These are phyloP conservation scores for Tripterygium wilfordii DNA, from an alignment of 177 flowering plant species.

Conservation along the genomic window DNA sequence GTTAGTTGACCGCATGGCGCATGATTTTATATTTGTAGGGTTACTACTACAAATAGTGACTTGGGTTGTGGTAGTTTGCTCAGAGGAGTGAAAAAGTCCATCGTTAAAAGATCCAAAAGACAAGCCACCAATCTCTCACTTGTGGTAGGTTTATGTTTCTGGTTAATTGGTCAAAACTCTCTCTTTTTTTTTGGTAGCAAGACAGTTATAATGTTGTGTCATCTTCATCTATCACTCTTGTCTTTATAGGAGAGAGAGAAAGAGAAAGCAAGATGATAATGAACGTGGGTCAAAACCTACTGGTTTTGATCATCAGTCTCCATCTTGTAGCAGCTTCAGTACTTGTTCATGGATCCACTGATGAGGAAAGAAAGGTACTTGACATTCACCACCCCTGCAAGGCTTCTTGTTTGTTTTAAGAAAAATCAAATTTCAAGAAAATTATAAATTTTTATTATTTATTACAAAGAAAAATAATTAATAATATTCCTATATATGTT, in stretches of 20 bases:
- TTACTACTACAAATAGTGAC: no score
- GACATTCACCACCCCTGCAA: background rate
- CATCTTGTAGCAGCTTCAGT: constrained; percentile 1
- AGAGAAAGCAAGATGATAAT: background rate
- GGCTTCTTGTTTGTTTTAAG: background rate
- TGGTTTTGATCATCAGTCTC: constrained; percentile 7
- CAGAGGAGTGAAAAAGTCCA: no score
- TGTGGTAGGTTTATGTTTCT: background rate
- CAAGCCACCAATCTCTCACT: constrained; percentile 18
- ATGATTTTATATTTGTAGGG: no score
- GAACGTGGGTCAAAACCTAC: constrained; percentile 1
- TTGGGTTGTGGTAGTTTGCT: no score
- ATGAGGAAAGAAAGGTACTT: constrained; percentile 18
- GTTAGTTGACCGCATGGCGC: no score
- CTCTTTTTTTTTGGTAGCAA: constrained; percentile 1
- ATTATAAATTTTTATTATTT: background rate
- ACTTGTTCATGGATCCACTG: constrained; percentile 8
- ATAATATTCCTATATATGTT: no score
- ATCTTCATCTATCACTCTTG: background rate
- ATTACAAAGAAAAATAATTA: no score
- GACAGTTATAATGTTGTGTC: background rate
- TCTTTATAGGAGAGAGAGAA: background rate
- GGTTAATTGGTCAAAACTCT: constrained; percentile 3
- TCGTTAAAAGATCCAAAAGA: constrained; percentile 19
- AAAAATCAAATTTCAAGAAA: background rate